These are phyloP conservation scores for Aspergillus tamarii DNA, from an alignment of 2,329 filamentous ascomycete species.

Conservation along the genomic window DNA sequence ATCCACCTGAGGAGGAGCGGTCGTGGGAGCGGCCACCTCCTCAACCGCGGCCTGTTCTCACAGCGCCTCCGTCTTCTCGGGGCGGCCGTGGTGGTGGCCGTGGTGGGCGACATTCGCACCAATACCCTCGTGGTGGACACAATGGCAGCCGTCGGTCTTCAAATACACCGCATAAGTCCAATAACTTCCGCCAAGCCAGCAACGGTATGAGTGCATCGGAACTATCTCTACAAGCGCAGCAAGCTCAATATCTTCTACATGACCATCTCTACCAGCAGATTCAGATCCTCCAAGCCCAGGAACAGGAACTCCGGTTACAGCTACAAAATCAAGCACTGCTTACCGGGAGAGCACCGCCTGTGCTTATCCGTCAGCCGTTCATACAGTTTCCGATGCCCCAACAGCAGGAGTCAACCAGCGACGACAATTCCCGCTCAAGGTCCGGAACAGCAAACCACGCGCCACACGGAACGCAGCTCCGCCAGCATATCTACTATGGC, in stretches of 20 bases:
- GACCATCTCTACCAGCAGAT: slow-evolving; percentile 55
- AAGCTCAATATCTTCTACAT: slow-evolving; percentile 52
- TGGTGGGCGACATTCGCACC: slow-evolving; percentile 53
- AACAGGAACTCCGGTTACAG: slow-evolving; percentile 53
- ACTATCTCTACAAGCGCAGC: slow-evolving; percentile 47
- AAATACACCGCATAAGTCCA: slow-evolving; percentile 54
- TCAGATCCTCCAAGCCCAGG: slow-evolving; percentile 54
- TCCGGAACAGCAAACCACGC: slow-evolving; percentile 43
- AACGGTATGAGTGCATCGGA: slow-evolving; percentile 41
- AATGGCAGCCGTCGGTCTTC: slow-evolving; percentile 58
- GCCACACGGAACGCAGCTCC: slow-evolving; percentile 34
- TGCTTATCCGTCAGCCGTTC: slow-evolving; percentile 46
- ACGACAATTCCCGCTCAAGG: slow-evolving; percentile 42
- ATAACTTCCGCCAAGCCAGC: slow-evolving; percentile 43
- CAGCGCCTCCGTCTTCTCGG: slow-evolving; percentile 47
- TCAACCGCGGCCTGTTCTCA: slow-evolving; percentile 59
- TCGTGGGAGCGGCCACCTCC: slow-evolving; percentile 60
- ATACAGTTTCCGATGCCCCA: slow-evolving; percentile 45
- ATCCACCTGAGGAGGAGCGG: slow-evolving; percentile 75
- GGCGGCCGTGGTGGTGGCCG: slow-evolving; percentile 54
- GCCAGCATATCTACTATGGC: slow-evolving; percentile 40
- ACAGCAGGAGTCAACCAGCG: slow-evolving; percentile 36
- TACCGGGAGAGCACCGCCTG: slow-evolving; percentile 42
- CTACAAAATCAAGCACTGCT: slow-evolving; percentile 50
- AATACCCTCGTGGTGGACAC: slow-evolving; percentile 51